Conservation (phyloP, 805 yeast genomes). For the Vanderwaltozyma polyspora region DNA sequence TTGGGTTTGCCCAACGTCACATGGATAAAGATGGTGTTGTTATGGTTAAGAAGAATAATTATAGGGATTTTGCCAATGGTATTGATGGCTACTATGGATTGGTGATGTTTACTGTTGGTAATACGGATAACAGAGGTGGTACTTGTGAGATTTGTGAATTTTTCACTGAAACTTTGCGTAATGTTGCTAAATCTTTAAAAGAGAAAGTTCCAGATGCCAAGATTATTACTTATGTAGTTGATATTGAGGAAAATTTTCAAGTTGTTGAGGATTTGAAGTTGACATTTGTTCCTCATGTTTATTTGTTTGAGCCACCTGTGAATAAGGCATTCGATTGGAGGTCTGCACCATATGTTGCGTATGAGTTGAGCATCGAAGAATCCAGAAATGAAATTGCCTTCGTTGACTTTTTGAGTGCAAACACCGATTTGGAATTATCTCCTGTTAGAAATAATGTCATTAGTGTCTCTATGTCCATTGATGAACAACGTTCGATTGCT, state of each 20-base stretch:
- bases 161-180: neutral
- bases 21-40: slow-evolving; percentile 1
- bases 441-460: neutral
- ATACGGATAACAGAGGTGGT: neutral
- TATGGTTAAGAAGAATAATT: neutral
- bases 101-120: neutral
- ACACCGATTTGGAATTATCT: neutral
- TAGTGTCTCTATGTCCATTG: too few species aligned
- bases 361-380: neutral
- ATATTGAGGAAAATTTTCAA: neutral
- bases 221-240: slow-evolving; percentile 1
- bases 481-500: too few species aligned
- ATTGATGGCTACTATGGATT: slow-evolving; percentile 1
- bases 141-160: slow-evolving; percentile 3
- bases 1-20: neutral
- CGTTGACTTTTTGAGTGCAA: slow-evolving; percentile 1
- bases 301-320: neutral
- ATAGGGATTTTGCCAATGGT: neutral
- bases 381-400: slow-evolving; percentile 1
- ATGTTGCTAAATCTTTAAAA: neutral
- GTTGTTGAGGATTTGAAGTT: slow-evolving; percentile 1
- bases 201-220: neutral
- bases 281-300: slow-evolving; percentile 2
- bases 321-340: neutral
- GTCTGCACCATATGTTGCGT: neutral